Evolutionary conservation across 257 asterid genomes (phyloP), one percentile per base, ranked within the genome.

Genomic region (Euphrasia confusa): DNA sequence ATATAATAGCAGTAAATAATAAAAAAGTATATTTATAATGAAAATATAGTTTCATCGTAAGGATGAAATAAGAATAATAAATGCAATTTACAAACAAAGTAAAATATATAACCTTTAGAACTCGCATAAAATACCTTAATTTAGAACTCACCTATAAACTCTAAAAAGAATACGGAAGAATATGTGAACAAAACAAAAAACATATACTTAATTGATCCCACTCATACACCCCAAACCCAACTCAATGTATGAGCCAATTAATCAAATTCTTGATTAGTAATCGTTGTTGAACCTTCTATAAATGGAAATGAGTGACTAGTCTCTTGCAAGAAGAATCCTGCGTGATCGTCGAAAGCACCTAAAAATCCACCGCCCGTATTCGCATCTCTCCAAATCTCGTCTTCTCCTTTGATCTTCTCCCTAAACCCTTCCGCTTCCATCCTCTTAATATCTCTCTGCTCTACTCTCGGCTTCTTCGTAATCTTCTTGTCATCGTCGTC

Each of bases 371-470:
- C 66, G 3, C 66, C 66, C 0, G 57, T 52, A 67, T 90, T 76
- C 1, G 88, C 90, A 62, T 66, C 67, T 0, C 78, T 74, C 90
- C 96, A 81, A n/a, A 85, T 87, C 50, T 90, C 95, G 26, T 90
- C 97, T 70, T 87, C 97, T 2, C 80, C 96, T 9, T 84, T 86
- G 1, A 81, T 72, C 68, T 71, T 83, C 70, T 84, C 88, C 65
- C 73, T 69, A 5, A 58, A 57, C 58, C 58, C 58, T 57, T 35
- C 72, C 4, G 32, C 32, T 7, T 49, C 55, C 24, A 77, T 63
- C 56, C 79, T 73, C 75, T 68, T 75, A 28, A 2, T 28, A 18
- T 58, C 58, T 66, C 75, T 39, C 57, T 39, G 7, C 40, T 66
- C 17, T 24, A 2, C 9, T 49, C 3, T 57, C 28, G 66, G 14